Percentiles rank a stretch among this genome's conserved stretches.
Conservation (phyloP, 2,329 filamentous ascomycete species). For the Lasiodiplodia hormozganensis region DNA sequence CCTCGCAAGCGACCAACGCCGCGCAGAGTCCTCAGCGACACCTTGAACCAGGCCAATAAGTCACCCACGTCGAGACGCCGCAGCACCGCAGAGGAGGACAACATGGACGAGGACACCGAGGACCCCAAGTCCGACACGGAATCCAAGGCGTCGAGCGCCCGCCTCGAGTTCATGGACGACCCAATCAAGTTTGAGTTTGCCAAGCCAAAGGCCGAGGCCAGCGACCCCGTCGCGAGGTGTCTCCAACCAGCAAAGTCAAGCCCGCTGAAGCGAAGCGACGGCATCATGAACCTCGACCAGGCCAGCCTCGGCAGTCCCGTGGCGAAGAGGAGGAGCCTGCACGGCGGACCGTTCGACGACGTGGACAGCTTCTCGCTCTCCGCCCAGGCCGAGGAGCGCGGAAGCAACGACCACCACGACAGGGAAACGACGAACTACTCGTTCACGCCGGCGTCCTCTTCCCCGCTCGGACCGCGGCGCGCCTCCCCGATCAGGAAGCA, state of each 20-base stretch:
- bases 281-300: constrained; percentile 85
- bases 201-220: constrained; percentile 56
- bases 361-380: constrained; percentile 64
- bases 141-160: constrained; percentile 37
- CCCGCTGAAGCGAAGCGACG: constrained; percentile 90
- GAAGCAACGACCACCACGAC: constrained; percentile 35
- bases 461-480: constrained; percentile 34
- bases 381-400: constrained; percentile 32
- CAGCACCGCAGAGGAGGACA: constrained; percentile 55
- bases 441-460: constrained; percentile 47
- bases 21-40: constrained; percentile 76
- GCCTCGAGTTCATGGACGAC: constrained; percentile 50
- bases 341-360: constrained; percentile 71
- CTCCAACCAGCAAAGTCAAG: constrained; percentile 70
- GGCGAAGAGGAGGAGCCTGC: constrained; percentile 87
- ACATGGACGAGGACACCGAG: constrained; percentile 42
- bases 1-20: constrained; percentile 73
- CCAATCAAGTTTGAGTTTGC: constrained; percentile 57
- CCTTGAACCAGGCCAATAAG: constrained; percentile 74
- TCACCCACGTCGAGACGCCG: constrained; percentile 59
- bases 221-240: constrained; percentile 53
- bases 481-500: constrained; percentile 54
- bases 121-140: constrained; percentile 50
- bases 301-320: constrained; percentile 81
- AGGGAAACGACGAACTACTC: constrained; percentile 42